Base-by-base conservation (phyloP, 192 early-diverging fungal genomes). In the Cetraspora pellucida region DNA sequence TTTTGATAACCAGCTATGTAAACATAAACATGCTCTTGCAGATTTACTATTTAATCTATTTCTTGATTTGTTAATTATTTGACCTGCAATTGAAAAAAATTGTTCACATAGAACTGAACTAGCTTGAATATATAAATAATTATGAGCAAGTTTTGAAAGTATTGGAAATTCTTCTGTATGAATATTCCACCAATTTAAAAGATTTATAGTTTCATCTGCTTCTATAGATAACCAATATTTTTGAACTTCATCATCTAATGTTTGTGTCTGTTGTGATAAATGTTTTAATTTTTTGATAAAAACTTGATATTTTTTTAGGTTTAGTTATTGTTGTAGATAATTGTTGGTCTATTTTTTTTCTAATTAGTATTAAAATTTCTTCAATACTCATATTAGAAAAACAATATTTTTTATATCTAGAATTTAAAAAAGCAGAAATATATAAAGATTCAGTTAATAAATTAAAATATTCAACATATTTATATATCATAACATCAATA, bases 101-200 rank as follows among this genome's bases (percentile, higher is more conserved):
- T 71, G 45, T 54, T 71, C 69, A 71, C 47, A 71, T 50, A 23
- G 47, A 71, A 71, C 49, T 50, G 14, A 52, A 23, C n/a, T 54
- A 28, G 49, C 17, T 14, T 49, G 43, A 28, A 71, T 54, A 10
- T 21, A 23, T 49, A 71, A 50, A 25, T 71, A 71, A 27, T 71
- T 46, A n/a, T 10, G n/a, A 46, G 67, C 43, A 31, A 69, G 17
- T 10, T 49, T 19, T 47, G 46, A 45, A 25, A 69, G 44, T 27
- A 23, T 45, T 23, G 67, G 67, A 49, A 49, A 69, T 69, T 69
- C 23, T 4, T 4, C n/a, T 25, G 66, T 3, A 63, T 63, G 60
- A 16, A 6, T 37, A 25, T 69, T 25, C 67, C 67, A 69, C 67
- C 46, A 69, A 25, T 49, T n/a, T 50, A 69, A 50, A 49, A 44